Evolutionary conservation across 2,329 filamentous ascomycete genomes (phyloP).

Genomic region (Chalaropsis thielavioides): DNA sequence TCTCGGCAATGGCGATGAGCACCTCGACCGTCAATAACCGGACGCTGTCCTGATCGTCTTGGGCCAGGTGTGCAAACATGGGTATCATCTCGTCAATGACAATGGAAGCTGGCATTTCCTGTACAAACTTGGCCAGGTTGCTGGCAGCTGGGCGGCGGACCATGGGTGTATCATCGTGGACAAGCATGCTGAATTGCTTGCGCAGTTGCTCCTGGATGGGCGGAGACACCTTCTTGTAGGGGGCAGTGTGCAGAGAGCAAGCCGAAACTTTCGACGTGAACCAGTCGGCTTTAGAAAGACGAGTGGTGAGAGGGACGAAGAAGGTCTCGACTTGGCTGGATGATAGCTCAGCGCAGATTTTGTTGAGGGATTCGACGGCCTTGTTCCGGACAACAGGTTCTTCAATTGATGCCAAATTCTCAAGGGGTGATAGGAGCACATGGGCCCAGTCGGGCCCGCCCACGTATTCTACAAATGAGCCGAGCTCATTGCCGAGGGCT

Average conservation of each 20-base stretch:
- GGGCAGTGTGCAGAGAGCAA: conserved; percentile 83
- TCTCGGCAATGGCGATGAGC: conserved; percentile 89
- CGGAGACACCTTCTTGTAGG: conserved; percentile 80
- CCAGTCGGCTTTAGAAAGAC: conserved; percentile 98
- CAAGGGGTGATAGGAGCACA: conserved; percentile 87
- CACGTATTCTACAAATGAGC: conserved; percentile 93
- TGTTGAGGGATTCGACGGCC: conserved; percentile 98
- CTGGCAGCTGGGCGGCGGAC: conserved; percentile 92
- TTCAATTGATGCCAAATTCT: conserved; percentile 97
- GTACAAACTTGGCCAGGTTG: conserved; percentile 93
- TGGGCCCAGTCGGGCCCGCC: conserved; percentile 88
- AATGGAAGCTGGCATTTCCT: conserved; percentile 81
- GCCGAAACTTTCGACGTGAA: conserved; percentile 99
- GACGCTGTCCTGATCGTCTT: conserved; percentile 96
- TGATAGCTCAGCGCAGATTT: conserved; percentile 89
- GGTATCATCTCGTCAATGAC: conserved; percentile 99
- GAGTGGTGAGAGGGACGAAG: conserved; percentile 89
- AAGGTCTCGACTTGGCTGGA: conserved; percentile 89
- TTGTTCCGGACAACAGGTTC: conserved; percentile 96
- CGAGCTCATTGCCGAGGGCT: conserved; percentile 90
- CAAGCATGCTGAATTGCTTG: conserved; percentile 80
- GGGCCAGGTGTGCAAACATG: conserved; percentile 89
- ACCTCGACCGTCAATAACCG: conserved; percentile 91
- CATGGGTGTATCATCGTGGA: conserved; percentile 98
- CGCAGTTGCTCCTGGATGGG: conserved; percentile 82